Evolutionary conservation across 2,329 filamentous ascomycete species (phyloP), one percentile per base, ranked within the genome.

Genomic region (Aspergillus pseudonomiae): DNA sequence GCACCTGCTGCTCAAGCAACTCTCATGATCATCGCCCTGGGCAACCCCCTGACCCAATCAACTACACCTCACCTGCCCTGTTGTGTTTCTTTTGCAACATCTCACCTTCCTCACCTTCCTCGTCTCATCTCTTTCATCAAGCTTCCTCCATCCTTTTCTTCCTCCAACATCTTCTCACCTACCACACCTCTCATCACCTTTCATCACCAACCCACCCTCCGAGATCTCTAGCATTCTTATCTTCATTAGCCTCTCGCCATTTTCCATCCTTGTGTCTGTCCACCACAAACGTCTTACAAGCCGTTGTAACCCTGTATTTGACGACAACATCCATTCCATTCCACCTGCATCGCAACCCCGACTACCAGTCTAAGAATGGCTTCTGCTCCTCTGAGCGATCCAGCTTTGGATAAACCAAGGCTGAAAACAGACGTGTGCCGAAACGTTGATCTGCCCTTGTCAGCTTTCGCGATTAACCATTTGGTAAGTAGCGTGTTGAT

Each of bases 381-480:
- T 3, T 50, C 39, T 24, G 48, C 24, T 3, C 46, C 39, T 24
- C 28, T 61, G 6, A 60, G 62, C 0, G 72, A 73, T 48, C 72
- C 67, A 14, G 67, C 72, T n/a, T 62, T 69, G 62, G 71, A 73
- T 21, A 46, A 54, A 26, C 67, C 67, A 5, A 63, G 55, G 26
- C 54, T 68, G 6, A 26, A 39, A 3, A 73, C 70, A 0, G 71
- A 73, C 36, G 68, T 65, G 59, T 73, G 69, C 30, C 61, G 55
- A 21, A 72, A 73, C 36, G 46, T 74, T 3, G 72, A 74, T 52
- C 50, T 74, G 52, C 70, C 71, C 1, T 28, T 66, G 41, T 64
- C 61, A 0, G 71, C 71, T 14, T 74, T 66, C 60, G 48, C 61
- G 1, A 41, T 73, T 9, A 68, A 73, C 36, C 63, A 71, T 41